Evolutionary conservation across 345 rosid species (phyloP).

Genomic region (Laguncularia racemosa): DNA sequence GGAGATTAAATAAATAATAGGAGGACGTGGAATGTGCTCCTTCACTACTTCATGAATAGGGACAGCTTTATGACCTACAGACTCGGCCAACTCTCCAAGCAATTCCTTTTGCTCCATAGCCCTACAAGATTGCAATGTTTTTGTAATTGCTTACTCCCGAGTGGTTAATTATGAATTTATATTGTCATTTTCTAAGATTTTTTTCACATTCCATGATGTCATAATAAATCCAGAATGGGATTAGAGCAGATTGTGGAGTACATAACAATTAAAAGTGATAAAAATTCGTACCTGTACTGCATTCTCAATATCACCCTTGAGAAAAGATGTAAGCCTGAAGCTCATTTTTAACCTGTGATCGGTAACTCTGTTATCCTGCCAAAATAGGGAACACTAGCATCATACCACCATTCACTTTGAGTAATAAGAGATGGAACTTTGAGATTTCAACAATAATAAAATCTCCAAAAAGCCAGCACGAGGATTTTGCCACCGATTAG

Average conservation of each 20-base stretch:
- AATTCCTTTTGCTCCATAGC: slow-evolving; percentile 83
- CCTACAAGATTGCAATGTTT: slow-evolving; percentile 55
- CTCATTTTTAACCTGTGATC: slow-evolving; percentile 94
- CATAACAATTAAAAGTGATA: neutral
- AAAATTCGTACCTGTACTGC: slow-evolving; percentile 68
- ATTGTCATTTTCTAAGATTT: neutral
- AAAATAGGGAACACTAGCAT: slow-evolving; percentile 1
- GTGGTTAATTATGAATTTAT: neutral
- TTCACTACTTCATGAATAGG: too few species aligned
- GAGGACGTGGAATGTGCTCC: too few species aligned
- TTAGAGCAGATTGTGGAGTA: too few species aligned
- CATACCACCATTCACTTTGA: slow-evolving; percentile 1
- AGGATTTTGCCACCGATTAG: too few species aligned
- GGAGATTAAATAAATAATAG: too few species aligned
- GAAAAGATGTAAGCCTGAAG: slow-evolving; percentile 73
- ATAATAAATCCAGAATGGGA: neutral
- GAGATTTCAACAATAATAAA: neutral
- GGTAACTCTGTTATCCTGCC: slow-evolving; percentile 87
- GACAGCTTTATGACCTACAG: slow-evolving; percentile 34
- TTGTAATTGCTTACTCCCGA: neutral
- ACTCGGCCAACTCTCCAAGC: slow-evolving; percentile 75
- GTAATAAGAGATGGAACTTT: neutral
- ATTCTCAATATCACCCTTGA: slow-evolving; percentile 62
- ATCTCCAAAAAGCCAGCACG: too few species aligned
- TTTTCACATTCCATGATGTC: neutral